Evolutionary conservation across 2,329 filamentous ascomycete genomes (phyloP), one percentile per base, ranked within the genome.

Genomic region (Penicillium sp.): DNA sequence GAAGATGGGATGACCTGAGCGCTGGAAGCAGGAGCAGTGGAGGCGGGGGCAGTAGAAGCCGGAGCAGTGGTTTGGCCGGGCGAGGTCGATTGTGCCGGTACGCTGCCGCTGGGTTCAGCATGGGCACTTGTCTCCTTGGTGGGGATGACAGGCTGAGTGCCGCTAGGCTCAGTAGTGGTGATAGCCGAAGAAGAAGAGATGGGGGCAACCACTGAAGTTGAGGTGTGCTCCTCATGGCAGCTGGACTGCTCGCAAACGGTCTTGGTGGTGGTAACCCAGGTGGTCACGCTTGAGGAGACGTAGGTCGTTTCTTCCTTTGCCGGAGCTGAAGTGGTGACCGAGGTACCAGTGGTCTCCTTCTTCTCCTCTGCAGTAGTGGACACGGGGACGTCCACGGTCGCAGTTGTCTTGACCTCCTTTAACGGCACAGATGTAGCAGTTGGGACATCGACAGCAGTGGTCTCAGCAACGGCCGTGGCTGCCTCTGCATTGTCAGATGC

Each of bases 121-220:
- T 8, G 46, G 46, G 46, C 3, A 13, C 21, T 23, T 48, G 30
- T 26, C 19, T 26, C 31, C 19, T 41, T 44, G 11, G 31, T 21
- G 15, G 44, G 19, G 30, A 52, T 31, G 30, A 30, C 35, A 13
- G 49, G 26, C 26, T 26, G 26, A 26, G 26, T 26, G 26, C 26
- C 26, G 26, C n/a, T 53, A 11, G 30, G 50, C 17, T 41, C 30
- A 30, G 53, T 56, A 26, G 41, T 48, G 15, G 52, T 31, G 52
- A 56, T 66, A 19, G 47, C n/a, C 48, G 62, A 13, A 19, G 65
- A 49, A 17, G 67, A 45, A 19, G 68, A 49, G 62, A 52, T 49
- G n/a, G 41, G 38, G 11, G 35, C 60, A 48, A 56, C 50, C 9
- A 55, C 49, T 4, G 60, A 17, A n/a, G 38, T 60, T 17, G 50